Percentiles rank a stretch among this genome's conserved stretches.
phyloP scores from a whole-genome alignment of 139 green algal species.

The Tetradesmus obliquus region DNA sequence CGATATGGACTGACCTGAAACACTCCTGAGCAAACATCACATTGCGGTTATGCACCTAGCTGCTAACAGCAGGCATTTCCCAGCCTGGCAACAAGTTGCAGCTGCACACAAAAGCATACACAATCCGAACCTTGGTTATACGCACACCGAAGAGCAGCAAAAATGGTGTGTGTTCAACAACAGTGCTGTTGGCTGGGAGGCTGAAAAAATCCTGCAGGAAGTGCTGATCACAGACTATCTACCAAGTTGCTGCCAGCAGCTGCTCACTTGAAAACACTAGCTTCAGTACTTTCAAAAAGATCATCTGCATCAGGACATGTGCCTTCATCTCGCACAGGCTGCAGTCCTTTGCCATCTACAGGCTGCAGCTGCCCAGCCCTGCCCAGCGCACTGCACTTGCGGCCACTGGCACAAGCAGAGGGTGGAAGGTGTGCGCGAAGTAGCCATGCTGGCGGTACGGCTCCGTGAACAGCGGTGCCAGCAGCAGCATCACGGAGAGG shows the following conservation, averaged over 20 bases:
- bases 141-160: background rate
- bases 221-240: too few species aligned
- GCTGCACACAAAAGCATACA: background rate
- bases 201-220: too few species aligned
- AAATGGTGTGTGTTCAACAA: background rate
- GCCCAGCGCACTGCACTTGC: background rate
- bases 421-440: background rate
- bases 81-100: background rate
- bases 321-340: background rate
- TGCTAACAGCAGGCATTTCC: background rate
- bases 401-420: slow-evolving; percentile 13
- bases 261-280: too few species aligned
- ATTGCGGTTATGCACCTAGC: background rate
- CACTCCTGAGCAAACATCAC: background rate
- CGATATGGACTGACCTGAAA: background rate
- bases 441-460: slow-evolving; percentile 13
- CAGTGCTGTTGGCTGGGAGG: background rate
- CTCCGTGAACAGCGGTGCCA: background rate
- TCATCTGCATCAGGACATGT: background rate
- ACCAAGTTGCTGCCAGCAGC: too few species aligned
- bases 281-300: too few species aligned
- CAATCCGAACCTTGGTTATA: background rate
- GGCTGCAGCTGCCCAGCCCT: background rate
- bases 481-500: background rate
- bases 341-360: background rate